Evolutionary conservation across 1,139 yeast genomes (phyloP), one percentile per base, ranked within the genome.

Genomic region (Blastobotrys buckinghamii): DNA sequence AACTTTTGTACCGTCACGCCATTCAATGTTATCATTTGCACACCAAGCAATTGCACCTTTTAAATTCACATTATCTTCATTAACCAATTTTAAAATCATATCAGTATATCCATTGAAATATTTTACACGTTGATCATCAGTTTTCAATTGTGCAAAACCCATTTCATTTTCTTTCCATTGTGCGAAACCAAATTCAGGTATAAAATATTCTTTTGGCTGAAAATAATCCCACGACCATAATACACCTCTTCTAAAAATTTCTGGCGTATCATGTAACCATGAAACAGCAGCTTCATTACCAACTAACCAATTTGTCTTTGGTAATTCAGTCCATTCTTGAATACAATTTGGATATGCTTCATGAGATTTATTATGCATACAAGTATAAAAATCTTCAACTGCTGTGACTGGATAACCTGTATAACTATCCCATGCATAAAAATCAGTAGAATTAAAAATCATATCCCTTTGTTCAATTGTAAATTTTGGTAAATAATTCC

Each of bases 21-120:
- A 70, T 49, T 68, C 72, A 56, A 68, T 60, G 51, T 69, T 67
- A 53, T 69, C 73, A 34, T 63, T 62, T 50, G 63, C 60, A 13
- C 70, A 60, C 73, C 73, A 69, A 2, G 69, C 70, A 43, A 67
- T 59, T 1, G 68, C 65, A 2, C 71, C 71, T 17, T 60, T 55
- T 20, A 69, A 57, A n/a, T 66, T 53, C 10, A 69, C 68, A 2
- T 55, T 53, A 49, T 67, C 71, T 33, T 53, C 54, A 44, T 59
- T 54, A n/a, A 55, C 55, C 38, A 65, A 51, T 42, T 64, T 55
- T 42, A 70, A 55, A 15, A 65, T 59, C 13, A 64, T 60, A 29
- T 66, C 59, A 50, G 68, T 49, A 50, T 62, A 69, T 6, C 65
- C 61, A 34, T 64, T 53, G 47, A 59, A 67, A 55, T 70, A 69